Evolutionary conservation across 768 basidiomycete species (phyloP), one percentile per base, ranked within the genome.

Genomic region (Boletus rufocinnamomeus): DNA sequence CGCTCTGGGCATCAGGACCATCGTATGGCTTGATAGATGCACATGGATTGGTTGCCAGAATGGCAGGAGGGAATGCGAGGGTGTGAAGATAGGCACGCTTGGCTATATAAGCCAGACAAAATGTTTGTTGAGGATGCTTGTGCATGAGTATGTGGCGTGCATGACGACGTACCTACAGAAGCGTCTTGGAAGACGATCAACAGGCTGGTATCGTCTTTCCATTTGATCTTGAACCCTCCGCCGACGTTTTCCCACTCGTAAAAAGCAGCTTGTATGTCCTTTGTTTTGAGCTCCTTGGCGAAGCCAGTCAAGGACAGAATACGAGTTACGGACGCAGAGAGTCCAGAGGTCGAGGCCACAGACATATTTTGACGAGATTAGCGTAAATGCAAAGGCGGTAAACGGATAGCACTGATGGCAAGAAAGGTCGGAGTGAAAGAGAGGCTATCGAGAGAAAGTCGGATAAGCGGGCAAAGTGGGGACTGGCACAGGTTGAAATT

Each of bases 181-280:
- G 97, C 86, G 76, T 98, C 97, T 62, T 84, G 83, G 72, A 99
- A 99, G 55, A 99, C 97, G 65, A 97, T 89, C 66, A 95, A 78
- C 41, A 96, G 89, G 70, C 91, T 95, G 38, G 93, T 94, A 75
- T 99, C 97, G 74, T 99, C 95, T 66, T 86, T 84, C 97, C 97
- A 99, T 74, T 99, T 99, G 72, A 99, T 95, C 82, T 95, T 94
- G 80, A 96, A 97, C 25, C 97, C 97, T 30, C 96, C 97, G 56
- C 80, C 84, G 52, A 87, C 78, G 59, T 77, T 81, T 67, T 97
- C 94, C 83, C 89, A 98, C 46, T 95, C 93, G 50, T 87, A 79
- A 74, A 98, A 97, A 46, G 93, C 90, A 44, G 81, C 71, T 71
- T 98, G 95, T 50, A 99, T 91, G 75, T 99, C 97, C 73, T 93